Evolutionary conservation across 768 basidiomycete genomes (phyloP), one percentile per base, ranked within the genome.

Genomic region (Mycena galopus): DNA sequence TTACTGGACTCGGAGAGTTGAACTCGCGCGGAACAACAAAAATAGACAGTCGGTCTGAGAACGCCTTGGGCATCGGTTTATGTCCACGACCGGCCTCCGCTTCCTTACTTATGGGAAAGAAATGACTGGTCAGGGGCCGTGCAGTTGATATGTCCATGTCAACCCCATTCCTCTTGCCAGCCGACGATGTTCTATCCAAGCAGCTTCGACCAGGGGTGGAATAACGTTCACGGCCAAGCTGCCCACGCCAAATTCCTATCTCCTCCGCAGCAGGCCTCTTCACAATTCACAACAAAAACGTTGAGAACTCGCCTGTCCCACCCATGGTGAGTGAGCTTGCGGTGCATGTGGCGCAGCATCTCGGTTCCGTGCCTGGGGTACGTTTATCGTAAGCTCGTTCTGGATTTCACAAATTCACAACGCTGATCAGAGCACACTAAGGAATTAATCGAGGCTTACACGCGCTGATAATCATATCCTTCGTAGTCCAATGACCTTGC

Each of bases 1-100:
- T 32, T 62, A 44, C 60, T 30, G 25, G 8, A 39, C 17, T 12
- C 23, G 35, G 7, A 4, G n/a, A 23, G 17, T 0, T 3, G 33
- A 7, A 25, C 33, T 5, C 8, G 50, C 6, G 23, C 25, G 50
- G 50, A 51, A 30, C 60, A 62, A 47, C 63, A 70, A 64, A 71
- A 65, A 71, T 71, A 65, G 64, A 60, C n/a, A 23, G 35, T 58
- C 70, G 64, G 70, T 55, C 70, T 66, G 35, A 71, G 64, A 71
- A 65, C 63, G 70, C 70, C 70, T 71, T 60, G 35, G 19, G 19
- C 55, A 25, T 71, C 70, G 70, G 70, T 56, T 50, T 58, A 42
- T 51, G n/a, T 65, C 56, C 57, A 60, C 50, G 42, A 51, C 70
- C 70, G 70, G 9, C 19, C 55, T 14, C 51, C 51, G 51, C 56